Conservation (phyloP, 2,329 filamentous ascomycete genomes). For the Colletotrichum sansevieriae region DNA sequence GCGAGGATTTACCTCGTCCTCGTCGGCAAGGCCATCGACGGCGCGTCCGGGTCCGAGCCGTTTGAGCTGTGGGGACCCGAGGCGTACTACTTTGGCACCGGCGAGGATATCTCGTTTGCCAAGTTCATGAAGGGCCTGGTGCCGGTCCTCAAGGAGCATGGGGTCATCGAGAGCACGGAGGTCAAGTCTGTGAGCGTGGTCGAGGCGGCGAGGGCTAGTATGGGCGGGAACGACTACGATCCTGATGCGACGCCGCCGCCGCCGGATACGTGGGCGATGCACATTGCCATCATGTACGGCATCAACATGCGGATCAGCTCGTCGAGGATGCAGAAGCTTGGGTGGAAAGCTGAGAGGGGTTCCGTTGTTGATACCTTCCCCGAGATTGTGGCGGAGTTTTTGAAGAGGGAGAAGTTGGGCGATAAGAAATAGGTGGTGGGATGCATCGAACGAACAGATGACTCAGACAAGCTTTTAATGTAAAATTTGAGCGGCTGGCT, state of each 20-base stretch:
- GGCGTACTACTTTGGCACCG: constrained; percentile 22
- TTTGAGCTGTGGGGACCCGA: constrained; percentile 26
- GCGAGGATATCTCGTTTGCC: constrained; percentile 25
- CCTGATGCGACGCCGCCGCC: constrained; percentile 26
- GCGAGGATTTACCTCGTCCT: constrained; percentile 22
- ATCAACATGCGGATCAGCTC: constrained; percentile 32
- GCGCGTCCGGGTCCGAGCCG: constrained; percentile 17
- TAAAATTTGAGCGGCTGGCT: no score
- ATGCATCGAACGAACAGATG: no score
- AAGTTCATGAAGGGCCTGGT: constrained; percentile 19
- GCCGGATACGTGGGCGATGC: constrained; percentile 32
- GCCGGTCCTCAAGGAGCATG: constrained; percentile 12
- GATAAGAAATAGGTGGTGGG: no score
- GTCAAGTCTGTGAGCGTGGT: constrained; percentile 24
- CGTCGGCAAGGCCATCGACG: constrained; percentile 23
- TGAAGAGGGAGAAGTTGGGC: constrained; percentile 24
- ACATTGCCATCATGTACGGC: constrained; percentile 36
- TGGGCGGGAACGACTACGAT: constrained; percentile 23
- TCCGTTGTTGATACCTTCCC: constrained; percentile 14
- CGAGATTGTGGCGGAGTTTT: constrained; percentile 9
- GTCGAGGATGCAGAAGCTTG: constrained; percentile 21
- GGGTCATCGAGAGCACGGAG: constrained; percentile 11
- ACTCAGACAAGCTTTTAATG: no score
- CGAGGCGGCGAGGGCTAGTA: constrained; percentile 24
- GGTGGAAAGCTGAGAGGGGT: constrained; percentile 27